Evolutionary conservation across 2,329 filamentous ascomycete species (phyloP).

Genomic region (Epichloe bromicola): DNA sequence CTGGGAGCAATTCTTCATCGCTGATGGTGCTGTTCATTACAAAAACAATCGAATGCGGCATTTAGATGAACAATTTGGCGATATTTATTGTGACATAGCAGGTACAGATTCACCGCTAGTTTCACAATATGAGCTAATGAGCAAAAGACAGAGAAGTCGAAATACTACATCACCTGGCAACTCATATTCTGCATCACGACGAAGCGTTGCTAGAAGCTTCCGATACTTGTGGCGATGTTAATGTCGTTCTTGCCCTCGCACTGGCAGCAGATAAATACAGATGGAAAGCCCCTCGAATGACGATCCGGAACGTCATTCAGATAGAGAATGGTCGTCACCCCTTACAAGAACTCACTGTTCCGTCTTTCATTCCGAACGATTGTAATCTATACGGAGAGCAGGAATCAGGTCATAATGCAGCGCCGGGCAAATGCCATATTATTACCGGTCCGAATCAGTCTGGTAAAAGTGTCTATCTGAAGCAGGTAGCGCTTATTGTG

Average conservation of each 20-base stretch:
- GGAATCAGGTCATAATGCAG: constrained; percentile 12
- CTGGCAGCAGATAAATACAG: constrained; percentile 63
- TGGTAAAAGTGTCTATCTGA: constrained; percentile 91
- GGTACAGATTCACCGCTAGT: constrained; percentile 34
- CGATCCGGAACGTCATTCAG: constrained; percentile 52
- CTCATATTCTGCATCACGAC: constrained; percentile 57
- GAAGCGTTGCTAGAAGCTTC: constrained; percentile 54
- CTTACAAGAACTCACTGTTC: constrained; percentile 71
- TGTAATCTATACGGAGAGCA: constrained; percentile 53
- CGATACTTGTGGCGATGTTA: constrained; percentile 73
- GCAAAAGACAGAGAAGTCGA: constrained; percentile 70
- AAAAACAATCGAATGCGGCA: constrained; percentile 74
- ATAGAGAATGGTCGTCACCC: constrained; percentile 76
- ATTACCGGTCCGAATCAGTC: constrained; percentile 94
- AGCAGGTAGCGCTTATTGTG: constrained; percentile 80
- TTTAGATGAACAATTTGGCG: constrained; percentile 70
- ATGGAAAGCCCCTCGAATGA: constrained; percentile 58
- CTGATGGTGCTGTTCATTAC: constrained; percentile 63
- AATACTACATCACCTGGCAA: constrained; percentile 65
- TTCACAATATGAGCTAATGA: constrained; percentile 10
- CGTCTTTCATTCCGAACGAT: constrained; percentile 73
- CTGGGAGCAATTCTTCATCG: constrained; percentile 71
- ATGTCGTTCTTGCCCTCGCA: constrained; percentile 71
- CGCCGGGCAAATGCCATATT: constrained; percentile 43
- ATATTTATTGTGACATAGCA: constrained; percentile 73